phyloP scores from a whole-genome alignment of 225 moss, liverwort and hornwort species.

The Climacium dendroides region DNA sequence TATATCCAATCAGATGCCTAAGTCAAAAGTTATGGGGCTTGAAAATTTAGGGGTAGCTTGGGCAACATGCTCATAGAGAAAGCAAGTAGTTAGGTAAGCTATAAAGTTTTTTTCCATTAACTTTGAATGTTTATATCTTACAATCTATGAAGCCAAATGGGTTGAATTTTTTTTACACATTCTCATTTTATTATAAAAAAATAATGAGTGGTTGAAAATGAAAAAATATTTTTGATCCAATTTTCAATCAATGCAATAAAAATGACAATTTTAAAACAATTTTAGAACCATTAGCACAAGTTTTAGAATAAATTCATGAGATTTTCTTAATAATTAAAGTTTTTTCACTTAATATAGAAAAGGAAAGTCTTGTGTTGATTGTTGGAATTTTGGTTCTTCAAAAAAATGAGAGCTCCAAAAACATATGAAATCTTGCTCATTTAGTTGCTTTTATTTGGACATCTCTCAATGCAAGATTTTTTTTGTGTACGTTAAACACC shows the following conservation, averaged over 20 bases:
- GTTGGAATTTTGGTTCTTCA: not conserved
- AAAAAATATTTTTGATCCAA: no score
- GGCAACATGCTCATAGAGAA: rapidly evolving
- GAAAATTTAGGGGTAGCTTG: rapidly evolving
- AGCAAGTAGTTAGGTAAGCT: no score
- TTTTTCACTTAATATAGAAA: not conserved
- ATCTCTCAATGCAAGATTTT: not conserved
- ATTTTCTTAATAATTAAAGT: not conserved
- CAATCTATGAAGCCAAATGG: no score
- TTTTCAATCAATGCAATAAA: no score
- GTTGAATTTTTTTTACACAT: no score
- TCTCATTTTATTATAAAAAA: no score
- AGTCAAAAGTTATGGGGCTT: not conserved
- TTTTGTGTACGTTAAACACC: not conserved
- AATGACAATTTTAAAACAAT: no score
- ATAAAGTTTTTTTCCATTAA: no score
- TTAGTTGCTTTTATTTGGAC: not conserved
- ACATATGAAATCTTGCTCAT: not conserved
- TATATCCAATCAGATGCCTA: rapidly evolving
- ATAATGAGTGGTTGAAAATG: no score
- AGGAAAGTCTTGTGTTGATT: rapidly evolving
- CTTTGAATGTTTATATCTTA: no score
- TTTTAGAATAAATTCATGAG: not conserved
- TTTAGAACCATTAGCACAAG: not conserved
- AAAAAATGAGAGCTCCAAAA: not conserved